Base-by-base conservation (phyloP, 1,284 basidiomycete species). In the Rhodotorula sp. region DNA sequence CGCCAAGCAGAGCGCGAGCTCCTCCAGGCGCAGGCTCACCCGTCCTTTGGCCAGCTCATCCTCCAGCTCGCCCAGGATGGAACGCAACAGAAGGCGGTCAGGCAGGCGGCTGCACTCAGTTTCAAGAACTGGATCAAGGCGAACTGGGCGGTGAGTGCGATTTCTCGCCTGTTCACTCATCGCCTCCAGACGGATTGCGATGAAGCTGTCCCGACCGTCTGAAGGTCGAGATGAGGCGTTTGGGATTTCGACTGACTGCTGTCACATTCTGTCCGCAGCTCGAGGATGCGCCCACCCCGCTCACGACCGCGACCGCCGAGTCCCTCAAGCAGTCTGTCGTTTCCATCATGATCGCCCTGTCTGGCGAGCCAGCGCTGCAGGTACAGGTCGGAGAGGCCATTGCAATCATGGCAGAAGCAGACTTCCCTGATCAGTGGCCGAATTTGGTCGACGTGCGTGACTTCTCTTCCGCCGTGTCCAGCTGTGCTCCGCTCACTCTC, bases 361-460 rank as follows among this genome's bases (percentile, higher is more conserved):
- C 90, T 1, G 81, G 80, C 68, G 83, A 86, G 26, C 81, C 85
- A 10, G 76, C 77, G 44, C 74, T 84, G 20, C 82, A 84, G 72
- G 87, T 89, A 6, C 92, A 96, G 80, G 86, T 96, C 40, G 93
- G 92, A 31, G 93, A 96, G 80, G 86, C 91, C 11, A 88, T 96
- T 51, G 88, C 92, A 18, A 85, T 92, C 70, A 89, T 96, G 77
- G 92, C 94, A 11, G 86, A 88, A 67, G 83, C 87, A 44, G 94
- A 96, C 82, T 97, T 96, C 79, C 94, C 92, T 15, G 81, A 84
- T 28, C 85, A 86, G 72, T 97, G 94, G 94, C 84, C 86, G 40
- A 87, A 89, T 80, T 85, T 96, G 67, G 87, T 94, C 75, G 88
- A 92, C 82, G 92, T 93, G 78, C 28, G 30, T 22, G 20, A 8